These are phyloP conservation scores for Aspergillus latus DNA, from an alignment of 2,329 filamentous ascomycete genomes.

Conservation along the genomic window DNA sequence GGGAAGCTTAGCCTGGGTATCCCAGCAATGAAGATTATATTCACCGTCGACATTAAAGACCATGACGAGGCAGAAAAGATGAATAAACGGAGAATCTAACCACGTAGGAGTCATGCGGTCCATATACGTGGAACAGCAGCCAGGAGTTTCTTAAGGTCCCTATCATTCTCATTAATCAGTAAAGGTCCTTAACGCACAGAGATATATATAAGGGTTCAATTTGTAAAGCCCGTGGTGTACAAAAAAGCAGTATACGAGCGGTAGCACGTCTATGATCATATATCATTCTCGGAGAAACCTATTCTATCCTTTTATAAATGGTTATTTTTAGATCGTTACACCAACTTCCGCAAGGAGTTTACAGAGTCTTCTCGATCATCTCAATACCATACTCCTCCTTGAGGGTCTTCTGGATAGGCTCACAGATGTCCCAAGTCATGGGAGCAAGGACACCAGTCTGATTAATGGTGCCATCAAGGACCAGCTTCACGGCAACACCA, in stretches of 20 bases:
- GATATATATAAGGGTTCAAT: background rate
- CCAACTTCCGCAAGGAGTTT: conserved; percentile 15
- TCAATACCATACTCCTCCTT: conserved; percentile 72
- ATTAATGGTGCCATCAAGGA: conserved; percentile 70
- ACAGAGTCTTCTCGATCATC: conserved; percentile 65
- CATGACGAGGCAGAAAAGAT: too few species aligned
- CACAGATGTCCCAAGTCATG: conserved; percentile 69
- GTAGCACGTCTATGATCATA: background rate
- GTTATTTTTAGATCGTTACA: conserved; percentile 11
- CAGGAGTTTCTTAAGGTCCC: too few species aligned
- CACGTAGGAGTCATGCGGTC: too few species aligned
- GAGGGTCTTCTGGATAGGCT: conserved; percentile 73
- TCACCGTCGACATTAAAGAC: too few species aligned
- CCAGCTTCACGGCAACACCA: conserved; percentile 72
- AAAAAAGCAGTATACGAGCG: background rate
- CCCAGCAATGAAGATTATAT: too few species aligned
- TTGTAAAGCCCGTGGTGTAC: background rate
- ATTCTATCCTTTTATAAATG: conserved; percentile 11
- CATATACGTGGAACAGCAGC: too few species aligned
- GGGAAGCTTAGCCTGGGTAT: too few species aligned
- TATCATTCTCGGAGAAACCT: conserved; percentile 1
- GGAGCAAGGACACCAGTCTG: conserved; percentile 75
- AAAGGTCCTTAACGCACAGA: too few species aligned
- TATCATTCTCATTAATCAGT: too few species aligned
- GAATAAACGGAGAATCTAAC: too few species aligned